Percentiles rank a stretch among this genome's conserved stretches.
Conservation (phyloP, 1,284 basidiomycete genomes). For the Boletus smithii region DNA sequence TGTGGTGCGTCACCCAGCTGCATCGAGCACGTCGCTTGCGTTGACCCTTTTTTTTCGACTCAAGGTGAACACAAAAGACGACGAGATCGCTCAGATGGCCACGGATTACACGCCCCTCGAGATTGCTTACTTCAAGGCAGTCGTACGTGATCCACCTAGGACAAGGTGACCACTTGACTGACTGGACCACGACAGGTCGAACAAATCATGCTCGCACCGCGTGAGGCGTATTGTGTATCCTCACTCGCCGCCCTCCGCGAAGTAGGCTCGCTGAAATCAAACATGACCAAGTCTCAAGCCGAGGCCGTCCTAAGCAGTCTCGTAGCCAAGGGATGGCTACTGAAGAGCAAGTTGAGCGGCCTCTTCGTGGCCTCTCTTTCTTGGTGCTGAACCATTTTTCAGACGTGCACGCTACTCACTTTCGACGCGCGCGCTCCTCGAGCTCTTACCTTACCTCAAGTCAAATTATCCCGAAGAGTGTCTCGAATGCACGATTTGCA, state of each 20-base stretch:
- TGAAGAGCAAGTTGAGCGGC: slow-evolving; percentile 66
- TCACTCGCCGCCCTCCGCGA: slow-evolving; percentile 76
- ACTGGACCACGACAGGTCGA: slow-evolving; percentile 57
- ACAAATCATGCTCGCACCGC: slow-evolving; percentile 79
- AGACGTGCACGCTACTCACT: slow-evolving; percentile 76
- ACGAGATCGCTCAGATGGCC: slow-evolving; percentile 77
- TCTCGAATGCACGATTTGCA: slow-evolving; percentile 73
- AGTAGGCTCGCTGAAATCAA: slow-evolving; percentile 56
- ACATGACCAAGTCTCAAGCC: slow-evolving; percentile 71
- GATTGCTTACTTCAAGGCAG: slow-evolving; percentile 77
- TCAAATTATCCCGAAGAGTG: slow-evolving; percentile 69
- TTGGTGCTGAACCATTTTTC: slow-evolving; percentile 1
- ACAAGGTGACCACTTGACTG: background rate
- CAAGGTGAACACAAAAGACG: slow-evolving; percentile 74
- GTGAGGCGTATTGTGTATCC: slow-evolving; percentile 70
- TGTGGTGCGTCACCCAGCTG: slow-evolving; percentile 45
- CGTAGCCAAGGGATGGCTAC: slow-evolving; percentile 77
- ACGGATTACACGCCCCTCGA: slow-evolving; percentile 76
- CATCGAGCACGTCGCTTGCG: background rate
- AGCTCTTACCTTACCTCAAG: slow-evolving; percentile 73
- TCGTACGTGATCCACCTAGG: slow-evolving; percentile 47
- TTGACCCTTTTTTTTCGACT: slow-evolving; percentile 1
- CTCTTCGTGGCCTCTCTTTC: background rate
- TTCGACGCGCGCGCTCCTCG: slow-evolving; percentile 69
- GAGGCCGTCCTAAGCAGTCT: slow-evolving; percentile 75